A percentile compares a stretch with the other conserved stretches of the same genome.
phyloP scores from a whole-genome alignment of 1,284 basidiomycete species.

The Rhodotorula glutinis region DNA sequence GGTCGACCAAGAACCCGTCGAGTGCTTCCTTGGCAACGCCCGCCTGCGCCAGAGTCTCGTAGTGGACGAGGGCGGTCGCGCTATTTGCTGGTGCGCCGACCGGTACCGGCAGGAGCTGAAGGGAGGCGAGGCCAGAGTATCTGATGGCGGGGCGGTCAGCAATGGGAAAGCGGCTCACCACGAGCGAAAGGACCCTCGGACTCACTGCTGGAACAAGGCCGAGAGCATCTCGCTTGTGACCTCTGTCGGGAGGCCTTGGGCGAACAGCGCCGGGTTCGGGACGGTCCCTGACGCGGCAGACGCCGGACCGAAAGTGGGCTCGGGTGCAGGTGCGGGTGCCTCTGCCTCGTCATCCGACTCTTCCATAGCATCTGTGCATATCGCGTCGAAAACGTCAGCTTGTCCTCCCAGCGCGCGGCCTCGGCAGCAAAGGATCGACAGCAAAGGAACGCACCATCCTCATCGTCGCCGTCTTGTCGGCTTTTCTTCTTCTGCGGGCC shows the following conservation, averaged over 20 bases:
- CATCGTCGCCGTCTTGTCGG: conserved; percentile 33
- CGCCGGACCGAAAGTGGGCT: not conserved
- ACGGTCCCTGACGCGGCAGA: conserved; percentile 4
- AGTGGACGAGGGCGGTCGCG: conserved; percentile 66
- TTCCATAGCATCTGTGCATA: conserved; percentile 32
- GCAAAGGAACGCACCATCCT: conserved; percentile 26
- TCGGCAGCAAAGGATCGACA: not conserved
- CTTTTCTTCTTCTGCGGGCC: conserved; percentile 34
- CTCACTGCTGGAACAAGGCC: conserved; percentile 82
- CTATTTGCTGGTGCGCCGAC: conserved; percentile 55
- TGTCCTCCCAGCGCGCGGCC: no score
- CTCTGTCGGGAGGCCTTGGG: conserved; percentile 36
- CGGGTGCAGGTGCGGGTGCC: not conserved
- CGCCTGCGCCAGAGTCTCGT: conserved; percentile 69
- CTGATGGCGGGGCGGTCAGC: conserved; percentile 51
- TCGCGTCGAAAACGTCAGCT: not conserved
- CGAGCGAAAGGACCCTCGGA: conserved; percentile 37
- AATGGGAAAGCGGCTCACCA: no score
- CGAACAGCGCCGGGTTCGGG: conserved; percentile 31
- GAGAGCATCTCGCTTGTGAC: conserved; percentile 71
- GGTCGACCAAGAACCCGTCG: conserved; percentile 73
- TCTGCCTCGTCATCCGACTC: conserved; percentile 40
- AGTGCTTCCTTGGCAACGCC: conserved; percentile 70
- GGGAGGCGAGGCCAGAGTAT: conserved; percentile 70
- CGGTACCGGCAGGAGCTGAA: conserved; percentile 64